phyloP scores from a whole-genome alignment of 768 basidiomycete species.

The Vishniacozyma victoriae region DNA sequence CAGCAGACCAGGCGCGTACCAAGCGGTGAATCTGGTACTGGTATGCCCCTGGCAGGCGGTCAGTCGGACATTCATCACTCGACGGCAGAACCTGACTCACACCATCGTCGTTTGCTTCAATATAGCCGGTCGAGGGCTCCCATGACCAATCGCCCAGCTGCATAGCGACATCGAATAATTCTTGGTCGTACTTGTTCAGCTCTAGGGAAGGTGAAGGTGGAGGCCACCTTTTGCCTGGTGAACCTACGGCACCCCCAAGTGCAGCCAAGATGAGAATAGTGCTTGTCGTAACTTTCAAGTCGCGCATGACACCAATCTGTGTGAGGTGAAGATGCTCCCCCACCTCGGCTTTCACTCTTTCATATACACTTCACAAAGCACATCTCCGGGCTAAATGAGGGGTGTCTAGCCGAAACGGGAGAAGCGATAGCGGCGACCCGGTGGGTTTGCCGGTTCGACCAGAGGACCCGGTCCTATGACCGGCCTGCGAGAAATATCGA shows the following conservation, averaged over 20 bases:
- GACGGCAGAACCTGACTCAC: background rate
- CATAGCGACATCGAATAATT: conserved; percentile 5
- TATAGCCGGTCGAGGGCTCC: conserved; percentile 10
- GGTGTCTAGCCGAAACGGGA: too few relatives aligned
- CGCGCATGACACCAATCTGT: too few relatives aligned
- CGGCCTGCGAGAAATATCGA: too few relatives aligned
- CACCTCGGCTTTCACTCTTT: too few relatives aligned
- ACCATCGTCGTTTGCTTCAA: conserved; percentile 6
- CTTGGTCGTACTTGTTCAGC: conserved; percentile 5
- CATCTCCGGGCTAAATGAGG: too few relatives aligned
- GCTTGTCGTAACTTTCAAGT: background rate
- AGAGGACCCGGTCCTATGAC: too few relatives aligned
- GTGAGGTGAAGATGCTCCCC: too few relatives aligned
- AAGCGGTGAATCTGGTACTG: conserved; percentile 8
- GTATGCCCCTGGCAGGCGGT: conserved; percentile 13
- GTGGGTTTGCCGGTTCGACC: background rate
- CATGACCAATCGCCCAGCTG: conserved; percentile 6
- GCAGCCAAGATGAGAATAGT: background rate
- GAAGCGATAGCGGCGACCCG: background rate
- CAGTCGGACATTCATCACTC: background rate
- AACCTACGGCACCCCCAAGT: background rate
- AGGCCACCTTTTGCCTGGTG: background rate
- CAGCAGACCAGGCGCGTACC: conserved; percentile 5
- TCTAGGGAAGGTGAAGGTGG: conserved; percentile 2
- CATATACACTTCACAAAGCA: too few relatives aligned